Conservation (phyloP, 441 rosid species). For the Pelargonium citronellum region DNA sequence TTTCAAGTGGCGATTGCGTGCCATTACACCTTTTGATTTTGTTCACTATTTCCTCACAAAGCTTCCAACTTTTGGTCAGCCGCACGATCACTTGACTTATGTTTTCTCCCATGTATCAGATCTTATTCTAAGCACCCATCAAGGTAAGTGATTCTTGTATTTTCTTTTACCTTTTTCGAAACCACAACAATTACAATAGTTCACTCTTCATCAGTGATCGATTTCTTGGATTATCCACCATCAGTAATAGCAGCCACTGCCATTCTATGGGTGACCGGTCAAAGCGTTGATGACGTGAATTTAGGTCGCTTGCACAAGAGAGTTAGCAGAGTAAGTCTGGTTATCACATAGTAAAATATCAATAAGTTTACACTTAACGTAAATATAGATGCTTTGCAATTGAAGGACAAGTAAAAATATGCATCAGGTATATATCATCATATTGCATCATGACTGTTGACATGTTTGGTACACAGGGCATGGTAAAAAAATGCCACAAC, state of each 20-base stretch:
- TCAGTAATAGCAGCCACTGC: conserved; percentile 36
- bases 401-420: too few relatives aligned
- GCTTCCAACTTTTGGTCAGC: conserved; percentile 18
- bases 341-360: neutral
- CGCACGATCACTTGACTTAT: neutral
- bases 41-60: conserved; percentile 26
- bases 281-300: conserved; percentile 16
- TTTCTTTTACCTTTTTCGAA: neutral
- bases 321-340: conserved; percentile 26
- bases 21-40: conserved; percentile 33
- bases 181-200: neutral
- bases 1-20: conserved; percentile 34
- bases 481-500: conserved; percentile 29
- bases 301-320: conserved; percentile 25
- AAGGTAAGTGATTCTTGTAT: conserved; percentile 21
- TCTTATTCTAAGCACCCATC: conserved; percentile 21
- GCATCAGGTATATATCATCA: neutral
- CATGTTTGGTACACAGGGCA: conserved; percentile 24
- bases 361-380: neutral
- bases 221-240: conserved; percentile 33
- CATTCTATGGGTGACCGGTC: conserved; percentile 26
- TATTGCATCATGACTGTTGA: neutral
- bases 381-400: neutral
- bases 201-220: conserved; percentile 22
- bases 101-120: conserved; percentile 18